phyloP scores from a whole-genome alignment of 1,284 basidiomycete species.

The Peniophora sp. region DNA sequence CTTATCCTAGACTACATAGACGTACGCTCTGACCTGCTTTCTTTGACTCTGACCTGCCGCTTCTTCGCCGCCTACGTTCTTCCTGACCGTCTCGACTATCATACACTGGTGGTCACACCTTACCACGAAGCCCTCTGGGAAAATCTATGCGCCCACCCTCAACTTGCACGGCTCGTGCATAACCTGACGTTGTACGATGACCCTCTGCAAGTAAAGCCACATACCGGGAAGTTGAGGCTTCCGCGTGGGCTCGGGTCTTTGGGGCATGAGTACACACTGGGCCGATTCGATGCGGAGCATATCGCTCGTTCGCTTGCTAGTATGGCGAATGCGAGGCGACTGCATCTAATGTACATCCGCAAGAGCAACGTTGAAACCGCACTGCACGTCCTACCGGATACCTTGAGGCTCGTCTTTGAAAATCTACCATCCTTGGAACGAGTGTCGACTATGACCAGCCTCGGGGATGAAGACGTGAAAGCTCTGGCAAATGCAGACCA shows the following conservation, averaged over 20 bases:
- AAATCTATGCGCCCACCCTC: neutral
- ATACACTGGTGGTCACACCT: neutral
- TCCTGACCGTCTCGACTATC: neutral
- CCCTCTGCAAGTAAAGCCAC: neutral
- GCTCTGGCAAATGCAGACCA: neutral
- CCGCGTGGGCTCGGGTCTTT: neutral
- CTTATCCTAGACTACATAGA: neutral
- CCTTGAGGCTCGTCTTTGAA: neutral
- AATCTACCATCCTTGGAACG: neutral
- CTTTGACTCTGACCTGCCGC: neutral
- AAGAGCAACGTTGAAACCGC: neutral
- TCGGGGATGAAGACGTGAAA: neutral
- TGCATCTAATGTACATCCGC: neutral
- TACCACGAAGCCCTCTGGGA: neutral
- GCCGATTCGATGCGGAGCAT: neutral
- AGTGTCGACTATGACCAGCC: neutral
- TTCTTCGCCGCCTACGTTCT: neutral
- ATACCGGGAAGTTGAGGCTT: neutral
- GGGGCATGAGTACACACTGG: neutral
- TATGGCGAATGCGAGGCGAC: neutral
- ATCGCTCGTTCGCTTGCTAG: neutral
- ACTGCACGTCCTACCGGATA: neutral
- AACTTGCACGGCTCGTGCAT: neutral
- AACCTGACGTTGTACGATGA: neutral
- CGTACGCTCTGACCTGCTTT: neutral